Conservation (phyloP, 2,329 filamentous ascomycete species). For the Stemphylium lycopersici region DNA sequence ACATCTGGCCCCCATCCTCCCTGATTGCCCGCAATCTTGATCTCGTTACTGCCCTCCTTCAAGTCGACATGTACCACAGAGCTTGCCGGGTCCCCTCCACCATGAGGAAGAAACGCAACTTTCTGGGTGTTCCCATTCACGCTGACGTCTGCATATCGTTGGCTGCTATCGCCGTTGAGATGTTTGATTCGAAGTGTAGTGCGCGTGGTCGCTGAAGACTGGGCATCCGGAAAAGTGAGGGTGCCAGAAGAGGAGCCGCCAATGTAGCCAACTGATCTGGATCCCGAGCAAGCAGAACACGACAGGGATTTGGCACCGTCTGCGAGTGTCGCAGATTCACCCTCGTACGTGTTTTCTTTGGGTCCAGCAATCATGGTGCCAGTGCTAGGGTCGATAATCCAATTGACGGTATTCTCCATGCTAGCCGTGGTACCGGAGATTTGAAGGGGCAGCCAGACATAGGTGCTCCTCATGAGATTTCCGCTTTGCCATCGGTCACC, state of each 20-base stretch:
- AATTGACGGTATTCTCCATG: constrained; percentile 61
- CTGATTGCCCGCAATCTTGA: constrained; percentile 55
- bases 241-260: constrained; percentile 56
- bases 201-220: constrained; percentile 51
- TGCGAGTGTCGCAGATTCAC: constrained; percentile 55
- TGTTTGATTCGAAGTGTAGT: constrained; percentile 63
- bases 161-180: constrained; percentile 60
- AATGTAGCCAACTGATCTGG: constrained; percentile 57
- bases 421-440: constrained; percentile 60
- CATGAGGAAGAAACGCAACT: constrained; percentile 62
- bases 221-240: constrained; percentile 57
- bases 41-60: constrained; percentile 57
- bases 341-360: constrained; percentile 58
- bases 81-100: constrained; percentile 53
- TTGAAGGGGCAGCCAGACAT: constrained; percentile 68
- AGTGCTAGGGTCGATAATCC: constrained; percentile 56
- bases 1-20: constrained; percentile 59
- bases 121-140: constrained; percentile 62
- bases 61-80: constrained; percentile 58
- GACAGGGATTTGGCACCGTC: constrained; percentile 54
- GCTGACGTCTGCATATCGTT: constrained; percentile 60
- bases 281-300: constrained; percentile 61
- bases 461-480: constrained; percentile 67
- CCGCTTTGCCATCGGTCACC: constrained; percentile 69
- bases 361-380: constrained; percentile 56